Base-by-base conservation (phyloP, 2,329 filamentous ascomycete genomes). In the Hypoxylon sp. region DNA sequence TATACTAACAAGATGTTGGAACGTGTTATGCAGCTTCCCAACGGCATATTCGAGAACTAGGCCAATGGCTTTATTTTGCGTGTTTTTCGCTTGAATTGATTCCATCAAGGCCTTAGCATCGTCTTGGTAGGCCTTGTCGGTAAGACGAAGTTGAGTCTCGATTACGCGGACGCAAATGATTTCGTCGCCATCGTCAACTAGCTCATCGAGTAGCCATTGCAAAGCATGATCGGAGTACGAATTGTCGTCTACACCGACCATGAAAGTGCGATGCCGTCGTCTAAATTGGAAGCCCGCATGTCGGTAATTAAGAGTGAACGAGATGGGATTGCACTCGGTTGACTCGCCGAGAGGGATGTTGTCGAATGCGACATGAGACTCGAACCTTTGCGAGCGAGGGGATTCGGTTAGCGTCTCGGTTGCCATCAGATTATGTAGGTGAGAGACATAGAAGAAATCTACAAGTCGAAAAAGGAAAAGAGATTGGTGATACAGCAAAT, bases 101-200 rank as follows among this genome's bases (percentile, higher is more conserved):
- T 92, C 86, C 81, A 97, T 89, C 74, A 97, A 84, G 48, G 86
- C 84, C 69, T 91, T 86, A 0, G 94, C 94, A 73, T 96, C 92
- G 19, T 90, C 86, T 44, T 91, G 89, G 80, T 97, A 97, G 57
- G 87, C 86, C 57, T 88, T 90, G 71, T 91, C 88, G 13, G 89
- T 84, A 37, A 85, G 84, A 58, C 91, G 92, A 57, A 90, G 87
- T 71, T 95, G 92, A 77, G 93, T 94, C 77, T 97, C 94, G 47
- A 97, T 88, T 2, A 97, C 94, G 58, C 93, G 88, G 53, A 98
- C 87, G 80, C 94, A 98, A 8, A 98, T 92, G 63, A 98, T 91
- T 80, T 97, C 94, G 77, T 98, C 94, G 17, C 94, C 94, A 76
- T 97, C 94, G 75, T 97, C 94, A 44, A 97, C 93, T 62, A 97